phyloP scores from a whole-genome alignment of 2,329 filamentous ascomycete genomes.

The Cytospora schulzeri region DNA sequence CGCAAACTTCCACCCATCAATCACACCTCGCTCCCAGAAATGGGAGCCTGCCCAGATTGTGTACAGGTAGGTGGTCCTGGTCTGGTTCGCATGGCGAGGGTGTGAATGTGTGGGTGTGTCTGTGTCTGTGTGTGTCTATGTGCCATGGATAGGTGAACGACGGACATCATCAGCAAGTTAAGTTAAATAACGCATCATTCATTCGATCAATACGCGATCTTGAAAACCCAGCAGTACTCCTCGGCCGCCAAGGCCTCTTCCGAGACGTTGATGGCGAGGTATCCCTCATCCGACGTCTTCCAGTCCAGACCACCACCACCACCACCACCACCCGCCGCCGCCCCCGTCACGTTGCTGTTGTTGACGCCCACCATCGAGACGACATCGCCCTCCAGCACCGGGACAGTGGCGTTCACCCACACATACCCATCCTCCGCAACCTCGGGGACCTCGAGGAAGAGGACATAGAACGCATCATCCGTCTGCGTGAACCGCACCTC shows the following conservation, averaged over 20 bases:
- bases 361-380: slow-evolving; percentile 46
- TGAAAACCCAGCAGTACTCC: slow-evolving; percentile 46
- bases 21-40: not conserved
- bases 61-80: not conserved
- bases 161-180: too few relatives aligned
- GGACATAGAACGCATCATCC: slow-evolving; percentile 49
- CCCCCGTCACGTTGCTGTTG: slow-evolving; percentile 8
- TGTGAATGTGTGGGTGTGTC: too few relatives aligned
- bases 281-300: slow-evolving; percentile 25
- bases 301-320: slow-evolving; percentile 15
- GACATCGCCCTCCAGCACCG: slow-evolving; percentile 44
- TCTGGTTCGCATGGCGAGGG: too few relatives aligned
- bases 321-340: too few relatives aligned
- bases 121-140: too few relatives aligned
- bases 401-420: slow-evolving; percentile 43
- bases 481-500: slow-evolving; percentile 50
- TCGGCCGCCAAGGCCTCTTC: slow-evolving; percentile 37
- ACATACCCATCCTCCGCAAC: slow-evolving; percentile 36
- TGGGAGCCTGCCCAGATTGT: not conserved
- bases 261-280: slow-evolving; percentile 37
- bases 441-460: slow-evolving; percentile 41
- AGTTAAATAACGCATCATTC: too few relatives aligned
- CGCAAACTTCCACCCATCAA: slow-evolving; percentile 5
- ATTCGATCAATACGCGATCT: slow-evolving; percentile 37
- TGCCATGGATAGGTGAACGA: too few relatives aligned